Evolutionary conservation across 2,329 filamentous ascomycete genomes (phyloP), one percentile per base, ranked within the genome.

Genomic region (Coccinonectria pachysandricola): DNA sequence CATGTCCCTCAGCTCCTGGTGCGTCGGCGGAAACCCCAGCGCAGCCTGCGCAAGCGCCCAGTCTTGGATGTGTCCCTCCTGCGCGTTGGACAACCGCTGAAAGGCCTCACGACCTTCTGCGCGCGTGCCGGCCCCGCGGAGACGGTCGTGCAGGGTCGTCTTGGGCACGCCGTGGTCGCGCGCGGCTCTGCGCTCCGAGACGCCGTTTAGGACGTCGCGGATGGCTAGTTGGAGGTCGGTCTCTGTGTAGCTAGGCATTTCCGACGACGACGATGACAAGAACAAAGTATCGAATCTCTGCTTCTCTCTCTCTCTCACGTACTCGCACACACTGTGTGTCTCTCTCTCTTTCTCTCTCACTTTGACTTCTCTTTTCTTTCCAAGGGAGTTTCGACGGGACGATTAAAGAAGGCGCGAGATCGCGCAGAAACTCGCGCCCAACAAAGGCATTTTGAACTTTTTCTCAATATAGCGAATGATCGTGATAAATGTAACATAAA

Each of bases 231-330:
- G 15, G 10, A 26, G 7, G 9, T 19, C 24, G 6, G 19, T 5
- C 17, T 26, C 24, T 5, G 24, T 26, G 24, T 26, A 26, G 14
- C 16, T 26, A 7, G 15, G 15, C 24, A 26, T 22, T 15, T 11
- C 17, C n/a, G n/a, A n/a, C n/a, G n/a, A n/a, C n/a, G n/a, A n/a
- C n/a, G n/a, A n/a, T n/a, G n/a, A n/a, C n/a, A n/a, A n/a, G n/a
- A n/a, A n/a, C n/a, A n/a, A n/a, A n/a, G n/a, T n/a, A n/a, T n/a
- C n/a, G n/a, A n/a, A n/a, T n/a, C n/a, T n/a, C n/a, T n/a, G n/a
- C n/a, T n/a, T n/a, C n/a, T n/a, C n/a, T n/a, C n/a, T n/a, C n/a
- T n/a, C n/a, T n/a, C n/a, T n/a, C n/a, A n/a, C n/a, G n/a, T n/a
- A n/a, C n/a, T n/a, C n/a, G n/a, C n/a, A n/a, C n/a, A n/a, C n/a